Conservation (phyloP, 2,329 filamentous ascomycete genomes). For the Phoma sp. region DNA sequence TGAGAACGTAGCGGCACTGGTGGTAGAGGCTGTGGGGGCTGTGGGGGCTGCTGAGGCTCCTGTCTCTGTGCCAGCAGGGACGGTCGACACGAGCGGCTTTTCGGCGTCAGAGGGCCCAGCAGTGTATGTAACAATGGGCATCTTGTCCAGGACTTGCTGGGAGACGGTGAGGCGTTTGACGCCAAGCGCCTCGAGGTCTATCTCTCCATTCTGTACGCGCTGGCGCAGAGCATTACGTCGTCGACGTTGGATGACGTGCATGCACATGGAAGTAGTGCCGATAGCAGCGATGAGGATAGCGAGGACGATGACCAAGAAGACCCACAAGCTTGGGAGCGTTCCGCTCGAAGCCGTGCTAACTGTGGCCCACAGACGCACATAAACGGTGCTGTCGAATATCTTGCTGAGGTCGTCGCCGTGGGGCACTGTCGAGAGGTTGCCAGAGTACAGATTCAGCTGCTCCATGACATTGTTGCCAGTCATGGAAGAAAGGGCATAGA, state of each 20-base stretch:
- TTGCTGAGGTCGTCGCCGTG: conserved; percentile 47
- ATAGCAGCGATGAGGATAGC: conserved; percentile 74
- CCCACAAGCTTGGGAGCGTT: conserved; percentile 77
- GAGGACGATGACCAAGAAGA: conserved; percentile 73
- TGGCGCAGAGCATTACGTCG: conserved; percentile 71
- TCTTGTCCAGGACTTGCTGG: conserved; percentile 69
- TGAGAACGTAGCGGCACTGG: conserved; percentile 45
- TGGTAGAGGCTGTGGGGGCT: conserved; percentile 20
- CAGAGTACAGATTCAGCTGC: conserved; percentile 77
- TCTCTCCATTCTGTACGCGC: conserved; percentile 76
- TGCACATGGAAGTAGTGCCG: conserved; percentile 68
- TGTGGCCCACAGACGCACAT: conserved; percentile 58
- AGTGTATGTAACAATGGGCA: conserved; percentile 80
- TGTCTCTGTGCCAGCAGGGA: conserved; percentile 22
- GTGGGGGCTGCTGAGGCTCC: conserved; percentile 24
- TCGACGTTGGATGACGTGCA: conserved; percentile 78
- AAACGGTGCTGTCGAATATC: conserved; percentile 50
- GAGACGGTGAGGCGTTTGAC: conserved; percentile 84
- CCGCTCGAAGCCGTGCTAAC: conserved; percentile 60
- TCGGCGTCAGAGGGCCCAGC: conserved; percentile 17
- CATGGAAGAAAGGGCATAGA: conserved; percentile 78
- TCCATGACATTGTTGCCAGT: conserved; percentile 72
- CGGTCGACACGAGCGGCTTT: conserved; percentile 23
- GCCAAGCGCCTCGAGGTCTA: conserved; percentile 84
- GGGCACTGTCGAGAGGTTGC: conserved; percentile 64